Conservation (phyloP, 2,329 filamentous ascomycete species). For the Macrophomina pseudophaseolina region DNA sequence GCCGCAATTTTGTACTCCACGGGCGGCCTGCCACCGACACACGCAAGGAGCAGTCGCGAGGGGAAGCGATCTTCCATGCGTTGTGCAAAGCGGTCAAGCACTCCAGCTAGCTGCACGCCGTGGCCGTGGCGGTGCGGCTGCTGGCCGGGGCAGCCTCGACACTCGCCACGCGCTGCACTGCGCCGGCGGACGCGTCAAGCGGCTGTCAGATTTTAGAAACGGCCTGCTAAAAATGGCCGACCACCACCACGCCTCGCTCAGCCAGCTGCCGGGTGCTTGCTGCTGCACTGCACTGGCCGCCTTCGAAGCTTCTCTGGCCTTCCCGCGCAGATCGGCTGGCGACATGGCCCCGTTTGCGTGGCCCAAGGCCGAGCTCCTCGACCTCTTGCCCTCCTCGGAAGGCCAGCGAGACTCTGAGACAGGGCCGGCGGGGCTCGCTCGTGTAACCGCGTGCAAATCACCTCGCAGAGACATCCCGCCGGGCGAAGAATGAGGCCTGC, state of each 20-base stretch:
- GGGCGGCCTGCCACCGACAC: conserved; percentile 8
- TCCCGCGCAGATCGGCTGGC: conserved; percentile 20
- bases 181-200: conserved; percentile 1
- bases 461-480: background rate
- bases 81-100: conserved; percentile 16
- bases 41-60: conserved; percentile 13
- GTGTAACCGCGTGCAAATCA: conserved; percentile 20
- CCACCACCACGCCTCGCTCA: background rate
- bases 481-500: background rate
- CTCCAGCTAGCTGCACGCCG: background rate
- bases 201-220: conserved; percentile 8
- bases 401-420: conserved; percentile 11
- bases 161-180: background rate
- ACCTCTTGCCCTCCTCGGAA: conserved; percentile 10
- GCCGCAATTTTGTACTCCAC: conserved; percentile 12
- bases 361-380: background rate
- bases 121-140: conserved; percentile 11
- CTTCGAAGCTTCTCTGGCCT: conserved; percentile 18
- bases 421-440: conserved; percentile 18
- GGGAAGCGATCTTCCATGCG: conserved; percentile 9
- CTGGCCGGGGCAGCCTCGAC: background rate
- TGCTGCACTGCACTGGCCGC: background rate
- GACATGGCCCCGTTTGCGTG: conserved; percentile 7
- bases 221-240: conserved; percentile 17
- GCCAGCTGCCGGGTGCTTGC: too few relatives aligned